A percentile compares a stretch with the other conserved stretches of the same genome.
Conservation (phyloP, 495 filamentous ascomycete genomes). For the Pyrenula aspistea region DNA sequence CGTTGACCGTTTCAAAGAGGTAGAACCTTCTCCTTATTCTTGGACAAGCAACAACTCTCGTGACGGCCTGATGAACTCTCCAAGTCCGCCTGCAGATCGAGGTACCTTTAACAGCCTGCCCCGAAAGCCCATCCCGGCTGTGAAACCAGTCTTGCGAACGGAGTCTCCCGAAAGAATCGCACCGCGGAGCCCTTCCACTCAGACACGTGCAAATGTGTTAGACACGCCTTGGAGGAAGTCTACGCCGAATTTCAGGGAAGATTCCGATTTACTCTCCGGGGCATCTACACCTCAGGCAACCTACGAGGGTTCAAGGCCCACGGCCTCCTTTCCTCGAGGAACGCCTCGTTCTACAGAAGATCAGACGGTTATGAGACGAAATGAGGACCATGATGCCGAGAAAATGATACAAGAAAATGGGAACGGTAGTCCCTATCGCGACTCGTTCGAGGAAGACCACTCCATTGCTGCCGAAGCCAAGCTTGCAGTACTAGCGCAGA, state of each 20-base stretch:
- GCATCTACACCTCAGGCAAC: not conserved
- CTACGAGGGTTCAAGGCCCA: not conserved
- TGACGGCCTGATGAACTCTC: conserved; percentile 43
- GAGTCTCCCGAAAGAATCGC: not conserved
- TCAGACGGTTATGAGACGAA: not conserved
- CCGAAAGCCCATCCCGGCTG: not conserved
- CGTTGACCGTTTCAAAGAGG: conserved; percentile 39
- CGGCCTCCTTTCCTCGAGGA: not conserved
- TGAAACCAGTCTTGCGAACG: not conserved
- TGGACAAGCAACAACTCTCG: conserved; percentile 57
- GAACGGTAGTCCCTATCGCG: not conserved
- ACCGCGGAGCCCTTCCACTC: conserved; percentile 1
- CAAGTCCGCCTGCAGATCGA: conserved; percentile 12
- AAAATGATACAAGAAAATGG: not conserved
- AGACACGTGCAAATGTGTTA: conserved; percentile 8
- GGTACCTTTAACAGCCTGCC: not conserved
- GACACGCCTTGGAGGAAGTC: not conserved
- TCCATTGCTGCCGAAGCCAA: not conserved
- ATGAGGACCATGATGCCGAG: not conserved
- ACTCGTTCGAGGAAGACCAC: not conserved
- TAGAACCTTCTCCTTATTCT: conserved; percentile 52
- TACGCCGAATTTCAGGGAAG: not conserved
- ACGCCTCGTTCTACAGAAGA: not conserved
- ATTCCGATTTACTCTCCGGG: not conserved
- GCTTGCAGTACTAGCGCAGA: not conserved